Conservation (phyloP, 768 basidiomycete species). For the Heimioporus sp. region DNA sequence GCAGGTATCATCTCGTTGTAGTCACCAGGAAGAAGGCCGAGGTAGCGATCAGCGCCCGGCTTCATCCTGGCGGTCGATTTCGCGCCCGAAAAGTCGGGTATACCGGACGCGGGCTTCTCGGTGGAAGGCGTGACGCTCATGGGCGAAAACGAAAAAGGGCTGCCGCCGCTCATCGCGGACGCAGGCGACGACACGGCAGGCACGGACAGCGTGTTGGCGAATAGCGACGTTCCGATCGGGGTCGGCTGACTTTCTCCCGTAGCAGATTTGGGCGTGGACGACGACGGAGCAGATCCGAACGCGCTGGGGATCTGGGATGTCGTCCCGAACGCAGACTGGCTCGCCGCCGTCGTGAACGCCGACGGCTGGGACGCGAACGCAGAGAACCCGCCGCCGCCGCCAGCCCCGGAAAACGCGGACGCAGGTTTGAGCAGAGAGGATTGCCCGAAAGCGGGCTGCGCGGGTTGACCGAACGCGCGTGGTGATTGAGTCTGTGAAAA, state of each 20-base stretch:
- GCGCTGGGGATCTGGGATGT: conserved; percentile 17
- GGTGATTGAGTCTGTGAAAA: conserved; percentile 30
- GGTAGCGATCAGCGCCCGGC: conserved; percentile 55
- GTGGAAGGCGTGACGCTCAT: conserved; percentile 19
- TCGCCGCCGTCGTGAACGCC: conserved; percentile 33
- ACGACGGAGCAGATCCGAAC: conserved; percentile 10
- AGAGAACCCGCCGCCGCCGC: conserved; percentile 47
- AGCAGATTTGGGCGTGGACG: conserved; percentile 15
- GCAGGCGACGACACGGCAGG: conserved; percentile 13
- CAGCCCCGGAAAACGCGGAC: conserved; percentile 33
- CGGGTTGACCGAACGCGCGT: conserved; percentile 35
- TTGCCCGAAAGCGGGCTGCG: conserved; percentile 34
- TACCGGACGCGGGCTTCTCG: conserved; percentile 19
- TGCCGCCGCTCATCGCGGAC: conserved; percentile 18
- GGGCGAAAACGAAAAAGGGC: conserved; percentile 28
- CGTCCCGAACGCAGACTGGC: conserved; percentile 22
- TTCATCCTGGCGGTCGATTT: conserved; percentile 33
- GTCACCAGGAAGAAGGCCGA: conserved; percentile 52
- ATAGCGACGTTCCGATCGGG: conserved; percentile 28
- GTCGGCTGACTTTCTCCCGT: conserved; percentile 17
- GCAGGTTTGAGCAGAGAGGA: conserved; percentile 32
- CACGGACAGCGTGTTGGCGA: conserved; percentile 18
- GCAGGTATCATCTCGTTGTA: conserved; percentile 57
- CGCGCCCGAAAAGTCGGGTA: conserved; percentile 36
- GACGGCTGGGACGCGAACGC: conserved; percentile 50